Evolutionary conservation across 495 filamentous ascomycete species (phyloP), one percentile per base, ranked within the genome.

Genomic region (Aspergillus kassunensis): DNA sequence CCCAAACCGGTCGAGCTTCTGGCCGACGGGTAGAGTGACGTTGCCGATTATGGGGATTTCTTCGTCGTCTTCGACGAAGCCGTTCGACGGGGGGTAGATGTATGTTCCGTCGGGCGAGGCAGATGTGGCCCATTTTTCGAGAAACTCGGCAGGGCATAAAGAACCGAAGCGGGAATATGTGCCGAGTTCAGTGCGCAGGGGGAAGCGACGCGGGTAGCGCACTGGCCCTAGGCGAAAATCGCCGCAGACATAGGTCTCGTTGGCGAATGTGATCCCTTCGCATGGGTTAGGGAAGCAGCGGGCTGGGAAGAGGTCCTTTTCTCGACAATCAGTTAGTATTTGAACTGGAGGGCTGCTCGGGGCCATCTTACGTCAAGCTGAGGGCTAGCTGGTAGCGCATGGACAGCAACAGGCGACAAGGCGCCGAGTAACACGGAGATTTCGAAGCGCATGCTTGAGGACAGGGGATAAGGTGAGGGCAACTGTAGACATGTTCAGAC

Each of bases 1-100:
- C 0, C 80, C 80, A 49, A 83, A 84, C 7, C 80, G 65, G 51
- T 84, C 80, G n/a, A 84, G 37, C 50, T 79, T 60, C 42, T 68
- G 68, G 6, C 77, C 79, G 1, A 57, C 64, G 5, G 49, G 49
- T 0, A 84, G 64, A 1, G 71, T 76, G 33, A 74, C 62, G 23
- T 73, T 74, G 2, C 75, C 77, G 15, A 63, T 41, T 37, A 83
- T 80, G 1, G 71, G 62, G 0, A 37, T 33, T 0, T 65, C 62
- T 0, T 34, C 51, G 11, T 56, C 60, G 50, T 67, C 61, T 3
- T 72, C 27, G 8, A 67, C 53, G 50, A 77, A 83, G 1, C 80
- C 80, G 13, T 70, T 52, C 4, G 59, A 20, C 0, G 62, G 57
- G 0, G 79, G 80, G 56, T 77, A 78, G 40, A 62, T 62, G 48